phyloP scores from a whole-genome alignment of 2,329 filamentous ascomycete genomes.

The Alternaria tenuissima region DNA sequence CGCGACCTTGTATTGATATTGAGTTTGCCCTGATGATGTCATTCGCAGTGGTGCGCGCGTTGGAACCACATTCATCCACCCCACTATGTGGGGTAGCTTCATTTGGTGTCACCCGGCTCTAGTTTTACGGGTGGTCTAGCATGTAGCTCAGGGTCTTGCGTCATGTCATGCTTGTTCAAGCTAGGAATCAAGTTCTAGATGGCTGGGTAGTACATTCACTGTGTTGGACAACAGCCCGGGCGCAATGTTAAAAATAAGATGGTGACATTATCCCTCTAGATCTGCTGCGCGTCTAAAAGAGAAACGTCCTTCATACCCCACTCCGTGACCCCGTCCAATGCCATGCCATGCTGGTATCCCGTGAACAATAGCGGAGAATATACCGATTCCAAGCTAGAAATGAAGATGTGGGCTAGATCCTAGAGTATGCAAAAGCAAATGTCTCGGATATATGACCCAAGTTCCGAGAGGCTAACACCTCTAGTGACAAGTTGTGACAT shows the following conservation, averaged over 20 bases:
- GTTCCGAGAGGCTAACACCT: conserved; percentile 20
- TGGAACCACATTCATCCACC: conserved; percentile 16
- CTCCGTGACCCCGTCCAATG: conserved; percentile 28
- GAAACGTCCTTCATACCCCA: conserved; percentile 21
- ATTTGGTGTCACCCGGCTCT: conserved; percentile 8
- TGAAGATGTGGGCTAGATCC: conserved; percentile 26
- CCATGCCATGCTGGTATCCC: conserved; percentile 33
- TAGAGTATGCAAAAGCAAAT: conserved; percentile 25
- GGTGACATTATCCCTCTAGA: conserved; percentile 32
- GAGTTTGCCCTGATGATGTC: conserved; percentile 22
- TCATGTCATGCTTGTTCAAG: conserved; percentile 12
- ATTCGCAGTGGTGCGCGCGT: conserved; percentile 10
- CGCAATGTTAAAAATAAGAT: conserved; percentile 17
- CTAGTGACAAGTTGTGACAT: conserved; percentile 8
- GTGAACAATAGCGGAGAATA: conserved; percentile 23
- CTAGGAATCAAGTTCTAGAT: conserved; percentile 1
- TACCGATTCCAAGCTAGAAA: conserved; percentile 27
- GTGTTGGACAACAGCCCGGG: neutral
- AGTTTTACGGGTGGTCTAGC: conserved; percentile 9
- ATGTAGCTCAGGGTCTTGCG: conserved; percentile 17
- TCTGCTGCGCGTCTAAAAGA: conserved; percentile 28
- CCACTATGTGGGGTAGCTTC: conserved; percentile 20
- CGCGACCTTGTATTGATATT: conserved; percentile 21
- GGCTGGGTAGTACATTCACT: neutral
- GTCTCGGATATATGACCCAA: conserved; percentile 27